phyloP scores from a whole-genome alignment of 2,329 filamentous ascomycete species.

The Neofusicoccum cordaticola region DNA sequence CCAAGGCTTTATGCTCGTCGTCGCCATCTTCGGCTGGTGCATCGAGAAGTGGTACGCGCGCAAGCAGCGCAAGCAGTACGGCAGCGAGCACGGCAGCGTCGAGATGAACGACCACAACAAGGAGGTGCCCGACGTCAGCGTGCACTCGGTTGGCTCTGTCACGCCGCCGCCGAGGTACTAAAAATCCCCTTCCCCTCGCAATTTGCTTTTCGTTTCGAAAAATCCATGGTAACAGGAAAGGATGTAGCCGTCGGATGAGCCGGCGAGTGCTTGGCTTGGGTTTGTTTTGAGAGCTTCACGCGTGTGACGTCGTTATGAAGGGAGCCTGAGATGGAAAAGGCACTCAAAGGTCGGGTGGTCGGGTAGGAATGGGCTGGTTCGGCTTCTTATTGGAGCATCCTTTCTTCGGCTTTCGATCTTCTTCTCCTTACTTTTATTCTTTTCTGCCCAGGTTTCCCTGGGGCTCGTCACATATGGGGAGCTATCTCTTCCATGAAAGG shows the following conservation, averaged over 20 bases:
- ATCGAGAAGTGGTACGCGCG: conserved; percentile 37
- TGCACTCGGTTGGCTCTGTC: not conserved
- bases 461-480: too few species aligned
- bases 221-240: not conserved
- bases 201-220: not conserved
- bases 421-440: too few species aligned
- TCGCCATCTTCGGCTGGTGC: conserved; percentile 35
- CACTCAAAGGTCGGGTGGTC: too few species aligned
- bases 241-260: too few species aligned
- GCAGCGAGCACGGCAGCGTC: conserved; percentile 19
- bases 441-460: too few species aligned
- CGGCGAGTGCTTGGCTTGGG: too few species aligned
- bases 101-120: conserved; percentile 17
- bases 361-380: too few species aligned
- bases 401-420: too few species aligned
- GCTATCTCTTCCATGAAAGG: not conserved
- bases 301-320: not conserved
- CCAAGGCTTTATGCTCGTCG: conserved; percentile 31
- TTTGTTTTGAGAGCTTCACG: not conserved
- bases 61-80: conserved; percentile 29
- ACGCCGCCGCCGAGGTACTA: conserved; percentile 7
- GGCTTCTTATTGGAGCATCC: too few species aligned
- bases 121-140: not conserved
- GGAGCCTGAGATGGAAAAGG: not conserved
- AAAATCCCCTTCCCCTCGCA: not conserved